Evolutionary conservation across 2,329 filamentous ascomycete genomes (phyloP), one percentile per base, ranked within the genome.

Genomic region (Boeremia exigua): DNA sequence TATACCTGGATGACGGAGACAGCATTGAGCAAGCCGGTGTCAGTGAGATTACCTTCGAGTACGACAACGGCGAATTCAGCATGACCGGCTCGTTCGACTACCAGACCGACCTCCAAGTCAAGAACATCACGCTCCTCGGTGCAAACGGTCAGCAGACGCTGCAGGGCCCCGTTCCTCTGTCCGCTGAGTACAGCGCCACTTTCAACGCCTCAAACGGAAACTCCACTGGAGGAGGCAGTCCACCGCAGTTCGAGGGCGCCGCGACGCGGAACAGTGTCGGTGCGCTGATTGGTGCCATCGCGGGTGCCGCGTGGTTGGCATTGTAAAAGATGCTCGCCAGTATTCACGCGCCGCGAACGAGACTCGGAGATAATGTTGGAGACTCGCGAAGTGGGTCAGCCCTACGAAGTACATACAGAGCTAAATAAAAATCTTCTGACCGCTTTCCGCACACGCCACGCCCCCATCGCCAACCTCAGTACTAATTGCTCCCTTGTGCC

Each of bases 1-100:
- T 95, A 45, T 94, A 93, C 70, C 76, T 94, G 2, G 91, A 95
- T 61, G 91, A 95, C 55, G 91, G 91, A 2, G 85, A 86, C 45
- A 86, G 83, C 12, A 62, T 92, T 47, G 77, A 84, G 57, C 89
- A 89, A 72, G 62, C 76, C 5, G 75, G 69, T 0, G 85, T 81
- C 10, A 85, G 82, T 2, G 75, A 83, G 47, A 81, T 92, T 46
- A 75, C 76, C 9, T 90, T 92, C 64, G 66, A 72, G 12, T 92
- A 87, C 68, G 76, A 80, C 48, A 74, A 82, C 9, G 83, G 84
- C 30, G 70, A 74, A 43, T 79, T 90, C 36, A 76, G 64, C 1
- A 77, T 84, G 58, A 76, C 74, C 4, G 87, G 87, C 1, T 72
- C 67, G 2, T 89, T 88, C 68, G 82, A 79, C 0, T 87, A 84